phyloP scores from a whole-genome alignment of 176 grass and related monocot genomes.

The Leersia perrieri region DNA sequence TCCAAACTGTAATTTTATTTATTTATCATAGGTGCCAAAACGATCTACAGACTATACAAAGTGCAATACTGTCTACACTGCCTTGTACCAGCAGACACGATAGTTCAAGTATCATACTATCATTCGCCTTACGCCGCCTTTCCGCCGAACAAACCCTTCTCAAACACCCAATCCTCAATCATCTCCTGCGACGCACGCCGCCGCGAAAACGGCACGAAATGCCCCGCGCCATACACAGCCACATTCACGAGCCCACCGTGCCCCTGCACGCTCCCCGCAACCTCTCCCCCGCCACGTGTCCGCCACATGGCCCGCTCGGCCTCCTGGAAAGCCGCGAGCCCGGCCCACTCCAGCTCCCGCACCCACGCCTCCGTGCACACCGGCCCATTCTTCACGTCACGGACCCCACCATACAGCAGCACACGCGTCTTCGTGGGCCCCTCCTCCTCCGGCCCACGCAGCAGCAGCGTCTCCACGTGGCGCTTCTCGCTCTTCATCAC shows the following conservation, averaged over 20 bases:
- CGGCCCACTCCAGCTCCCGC: conserved; percentile 34
- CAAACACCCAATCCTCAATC: conserved; percentile 53
- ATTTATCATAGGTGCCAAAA: no score
- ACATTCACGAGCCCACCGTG: conserved; percentile 26
- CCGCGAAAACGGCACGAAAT: conserved; percentile 35
- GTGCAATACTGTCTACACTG: no score
- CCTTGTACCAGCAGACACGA: no score
- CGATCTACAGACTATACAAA: no score
- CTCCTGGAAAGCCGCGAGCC: conserved; percentile 23
- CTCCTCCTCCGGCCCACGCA: no score
- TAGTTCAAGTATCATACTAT: no score
- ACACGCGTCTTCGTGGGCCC: conserved; percentile 26
- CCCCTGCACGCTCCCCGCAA: conserved; percentile 51
- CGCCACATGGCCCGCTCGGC: conserved; percentile 42
- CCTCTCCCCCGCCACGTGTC: background rate
- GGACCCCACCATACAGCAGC: conserved; percentile 48
- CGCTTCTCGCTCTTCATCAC: conserved; percentile 52
- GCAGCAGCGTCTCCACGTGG: conserved; percentile 43
- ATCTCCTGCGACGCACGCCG: conserved; percentile 32
- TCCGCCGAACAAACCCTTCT: background rate
- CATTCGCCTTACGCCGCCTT: no score
- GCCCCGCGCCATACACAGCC: conserved; percentile 27
- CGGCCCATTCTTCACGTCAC: conserved; percentile 46
- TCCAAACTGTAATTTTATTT: no score
- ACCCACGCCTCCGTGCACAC: conserved; percentile 54